phyloP scores from a whole-genome alignment of 2,329 filamentous ascomycete genomes.

The Penicillium frequentans region DNA sequence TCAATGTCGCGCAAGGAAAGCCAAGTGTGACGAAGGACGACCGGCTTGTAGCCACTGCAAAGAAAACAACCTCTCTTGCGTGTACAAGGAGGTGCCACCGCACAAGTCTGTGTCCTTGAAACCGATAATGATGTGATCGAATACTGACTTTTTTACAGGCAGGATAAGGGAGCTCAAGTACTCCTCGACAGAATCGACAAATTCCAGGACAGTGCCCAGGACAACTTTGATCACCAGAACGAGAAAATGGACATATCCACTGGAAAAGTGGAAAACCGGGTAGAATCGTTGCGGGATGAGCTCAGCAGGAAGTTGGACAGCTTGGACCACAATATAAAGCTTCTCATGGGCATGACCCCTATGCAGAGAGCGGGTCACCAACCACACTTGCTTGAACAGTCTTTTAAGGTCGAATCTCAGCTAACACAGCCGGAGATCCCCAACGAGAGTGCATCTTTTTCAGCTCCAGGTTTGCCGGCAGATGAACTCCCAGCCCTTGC shows the following conservation, averaged over 20 bases:
- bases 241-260: background rate
- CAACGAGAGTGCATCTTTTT: background rate
- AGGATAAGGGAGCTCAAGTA: conserved; percentile 42
- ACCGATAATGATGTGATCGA: background rate
- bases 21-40: conserved; percentile 85
- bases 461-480: conserved; percentile 7
- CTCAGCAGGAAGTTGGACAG: conserved; percentile 24
- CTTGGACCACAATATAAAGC: background rate
- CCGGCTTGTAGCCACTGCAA: conserved; percentile 82
- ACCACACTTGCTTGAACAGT: background rate
- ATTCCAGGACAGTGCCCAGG: background rate
- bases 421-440: background rate
- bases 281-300: background rate
- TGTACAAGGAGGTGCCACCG: conserved; percentile 86
- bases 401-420: background rate
- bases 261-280: conserved; percentile 27
- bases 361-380: background rate
- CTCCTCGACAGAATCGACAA: conserved; percentile 33
- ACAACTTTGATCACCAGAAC: background rate
- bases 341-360: background rate
- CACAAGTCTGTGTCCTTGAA: conserved; percentile 70
- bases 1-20: conserved; percentile 81
- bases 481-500: conserved; percentile 3
- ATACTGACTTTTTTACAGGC: conserved; percentile 24
- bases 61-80: conserved; percentile 79